phyloP scores from a whole-genome alignment of 441 rosid genomes.

The Brassica hybrid region DNA sequence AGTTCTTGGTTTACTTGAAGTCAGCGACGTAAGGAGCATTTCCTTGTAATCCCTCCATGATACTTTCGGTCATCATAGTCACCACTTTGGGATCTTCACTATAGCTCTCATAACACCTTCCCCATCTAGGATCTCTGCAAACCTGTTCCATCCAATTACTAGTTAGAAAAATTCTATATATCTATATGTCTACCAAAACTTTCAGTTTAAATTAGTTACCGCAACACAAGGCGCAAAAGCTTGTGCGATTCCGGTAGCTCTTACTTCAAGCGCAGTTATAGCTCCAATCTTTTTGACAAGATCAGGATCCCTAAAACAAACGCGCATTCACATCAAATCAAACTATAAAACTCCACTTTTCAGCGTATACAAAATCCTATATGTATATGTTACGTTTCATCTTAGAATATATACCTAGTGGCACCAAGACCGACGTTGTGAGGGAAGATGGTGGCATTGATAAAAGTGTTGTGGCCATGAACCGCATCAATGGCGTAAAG shows the following conservation, averaged over 20 bases:
- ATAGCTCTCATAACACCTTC: constrained; percentile 69
- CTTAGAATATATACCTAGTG: constrained; percentile 36
- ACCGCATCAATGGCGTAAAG: constrained; percentile 63
- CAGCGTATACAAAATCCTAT: background rate
- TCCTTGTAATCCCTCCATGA: constrained; percentile 63
- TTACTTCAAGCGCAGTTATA: constrained; percentile 63
- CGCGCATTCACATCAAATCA: background rate
- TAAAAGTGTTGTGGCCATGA: constrained; percentile 60
- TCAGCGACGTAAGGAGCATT: constrained; percentile 48
- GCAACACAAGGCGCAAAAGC: constrained; percentile 75
- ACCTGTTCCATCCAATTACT: constrained; percentile 17
- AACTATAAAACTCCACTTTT: background rate
- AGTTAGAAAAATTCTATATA: background rate
- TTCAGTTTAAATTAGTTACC: constrained; percentile 26
- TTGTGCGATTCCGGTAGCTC: constrained; percentile 46
- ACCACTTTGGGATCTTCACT: constrained; percentile 62
- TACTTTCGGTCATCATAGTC: constrained; percentile 52
- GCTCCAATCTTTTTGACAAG: constrained; percentile 65
- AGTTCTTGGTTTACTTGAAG: constrained; percentile 25
- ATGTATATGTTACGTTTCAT: no score
- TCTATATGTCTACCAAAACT: background rate
- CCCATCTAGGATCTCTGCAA: constrained; percentile 74
- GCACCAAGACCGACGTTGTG: constrained; percentile 76
- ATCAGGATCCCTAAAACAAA: constrained; percentile 57
- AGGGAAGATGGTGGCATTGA: constrained; percentile 65